A percentile compares a stretch with the other conserved stretches of the same genome.
Evolutionary conservation across 345 rosid genomes (phyloP).

Genomic region (Salix arbutifolia): DNA sequence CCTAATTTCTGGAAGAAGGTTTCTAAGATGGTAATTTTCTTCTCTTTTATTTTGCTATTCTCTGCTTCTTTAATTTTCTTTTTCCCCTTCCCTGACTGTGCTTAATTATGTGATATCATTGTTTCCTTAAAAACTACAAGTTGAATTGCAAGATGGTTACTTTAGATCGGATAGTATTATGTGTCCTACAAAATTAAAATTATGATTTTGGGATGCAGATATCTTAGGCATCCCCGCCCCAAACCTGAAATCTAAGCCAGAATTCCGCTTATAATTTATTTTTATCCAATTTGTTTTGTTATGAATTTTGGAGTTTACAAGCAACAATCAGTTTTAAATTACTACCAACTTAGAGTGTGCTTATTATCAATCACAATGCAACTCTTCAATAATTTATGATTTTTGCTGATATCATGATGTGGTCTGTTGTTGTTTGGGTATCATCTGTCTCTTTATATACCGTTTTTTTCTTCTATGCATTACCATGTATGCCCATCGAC

Average conservation of each 20-base stretch:
- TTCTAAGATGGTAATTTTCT: conserved; percentile 53
- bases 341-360: background rate
- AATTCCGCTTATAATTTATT: background rate
- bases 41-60: background rate
- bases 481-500: background rate
- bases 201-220: background rate
- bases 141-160: background rate
- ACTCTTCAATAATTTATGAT: background rate
- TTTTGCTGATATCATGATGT: background rate
- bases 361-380: background rate
- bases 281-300: background rate
- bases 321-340: background rate
- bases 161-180: background rate
- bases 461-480: background rate
- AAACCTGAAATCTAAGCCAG: background rate
- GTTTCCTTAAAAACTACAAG: background rate
- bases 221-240: background rate
- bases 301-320: background rate
- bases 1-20: conserved; percentile 81
- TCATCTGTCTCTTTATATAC: background rate
- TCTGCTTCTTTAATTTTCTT: background rate
- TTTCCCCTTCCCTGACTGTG: background rate
- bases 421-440: background rate
- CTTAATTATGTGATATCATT: background rate
- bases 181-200: background rate